phyloP scores from a whole-genome alignment of 1,284 basidiomycete species.

The Leccinum huronense region DNA sequence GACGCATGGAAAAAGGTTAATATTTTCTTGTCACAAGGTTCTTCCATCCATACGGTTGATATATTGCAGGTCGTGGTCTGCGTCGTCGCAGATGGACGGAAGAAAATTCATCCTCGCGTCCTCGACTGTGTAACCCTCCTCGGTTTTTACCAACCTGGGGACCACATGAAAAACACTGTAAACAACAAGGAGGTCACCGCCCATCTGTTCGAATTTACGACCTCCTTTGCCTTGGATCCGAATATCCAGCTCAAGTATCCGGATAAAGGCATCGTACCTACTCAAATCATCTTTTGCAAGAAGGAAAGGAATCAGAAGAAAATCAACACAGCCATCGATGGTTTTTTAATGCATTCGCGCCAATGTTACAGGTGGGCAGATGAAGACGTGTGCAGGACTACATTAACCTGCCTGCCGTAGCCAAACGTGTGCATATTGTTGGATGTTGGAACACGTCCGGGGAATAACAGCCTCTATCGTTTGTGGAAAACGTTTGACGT shows the following conservation, averaged over 20 bases:
- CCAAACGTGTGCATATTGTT: slow-evolving; percentile 88
- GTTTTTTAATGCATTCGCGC: slow-evolving; percentile 92
- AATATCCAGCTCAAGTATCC: slow-evolving; percentile 93
- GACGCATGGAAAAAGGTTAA: slow-evolving; percentile 95
- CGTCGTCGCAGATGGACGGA: slow-evolving; percentile 94
- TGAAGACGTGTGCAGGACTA: neutral
- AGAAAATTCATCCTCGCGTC: slow-evolving; percentile 89
- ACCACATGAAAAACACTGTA: slow-evolving; percentile 88
- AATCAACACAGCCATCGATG: slow-evolving; percentile 89
- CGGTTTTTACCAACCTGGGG: slow-evolving; percentile 75
- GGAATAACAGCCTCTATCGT: slow-evolving; percentile 82
- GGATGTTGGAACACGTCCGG: slow-evolving; percentile 92
- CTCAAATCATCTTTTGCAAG: slow-evolving; percentile 89
- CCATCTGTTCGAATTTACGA: slow-evolving; percentile 95
- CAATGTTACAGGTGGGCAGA: slow-evolving; percentile 59
- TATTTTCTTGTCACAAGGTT: neutral
- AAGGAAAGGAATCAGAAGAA: slow-evolving; percentile 97
- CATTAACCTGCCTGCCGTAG: slow-evolving; percentile 35
- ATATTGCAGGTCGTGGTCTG: slow-evolving; percentile 80
- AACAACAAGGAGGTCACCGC: slow-evolving; percentile 88
- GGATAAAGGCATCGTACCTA: slow-evolving; percentile 93
- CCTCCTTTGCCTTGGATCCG: slow-evolving; percentile 85
- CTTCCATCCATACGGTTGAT: slow-evolving; percentile 1
- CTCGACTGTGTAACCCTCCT: slow-evolving; percentile 86
- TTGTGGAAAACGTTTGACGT: slow-evolving; percentile 96